A percentile compares a stretch with the other conserved stretches of the same genome.
Conservation (phyloP, 1,284 basidiomycete species). For the Microbotryum intermedium region DNA sequence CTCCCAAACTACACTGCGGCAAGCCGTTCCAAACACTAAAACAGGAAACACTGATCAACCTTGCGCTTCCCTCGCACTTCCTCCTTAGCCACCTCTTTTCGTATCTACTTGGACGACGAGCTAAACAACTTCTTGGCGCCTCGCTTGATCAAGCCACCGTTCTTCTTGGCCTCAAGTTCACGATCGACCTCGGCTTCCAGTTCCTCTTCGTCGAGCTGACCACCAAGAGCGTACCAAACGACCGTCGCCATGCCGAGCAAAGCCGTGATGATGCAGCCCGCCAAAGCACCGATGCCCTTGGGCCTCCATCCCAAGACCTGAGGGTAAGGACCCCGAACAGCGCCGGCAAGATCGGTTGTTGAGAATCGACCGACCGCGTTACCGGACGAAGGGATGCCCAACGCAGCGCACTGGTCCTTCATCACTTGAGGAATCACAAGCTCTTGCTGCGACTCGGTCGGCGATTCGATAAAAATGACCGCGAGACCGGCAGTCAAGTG, state of each 20-base stretch:
- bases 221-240: slow-evolving; percentile 50
- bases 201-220: slow-evolving; percentile 35
- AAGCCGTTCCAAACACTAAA: too few species aligned
- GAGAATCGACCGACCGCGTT: slow-evolving; percentile 67
- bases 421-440: slow-evolving; percentile 48
- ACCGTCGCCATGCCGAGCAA: slow-evolving; percentile 70
- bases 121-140: slow-evolving; percentile 10
- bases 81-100: not conserved
- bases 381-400: slow-evolving; percentile 54
- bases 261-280: slow-evolving; percentile 73
- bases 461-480: slow-evolving; percentile 63
- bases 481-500: slow-evolving; percentile 71
- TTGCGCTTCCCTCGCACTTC: too few species aligned
- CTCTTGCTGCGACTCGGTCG: slow-evolving; percentile 50
- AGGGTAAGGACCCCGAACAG: slow-evolving; percentile 35
- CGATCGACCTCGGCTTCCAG: slow-evolving; percentile 29
- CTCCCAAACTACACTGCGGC: too few species aligned
- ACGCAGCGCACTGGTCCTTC: slow-evolving; percentile 61
- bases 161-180: slow-evolving; percentile 17
- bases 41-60: too few species aligned
- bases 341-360: slow-evolving; percentile 54
- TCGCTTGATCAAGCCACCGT: slow-evolving; percentile 20
- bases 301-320: slow-evolving; percentile 27
- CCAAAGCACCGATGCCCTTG: slow-evolving; percentile 52
- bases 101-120: not conserved